Conservation (phyloP, 495 filamentous ascomycete genomes). For the Daldinia caldariorum region DNA sequence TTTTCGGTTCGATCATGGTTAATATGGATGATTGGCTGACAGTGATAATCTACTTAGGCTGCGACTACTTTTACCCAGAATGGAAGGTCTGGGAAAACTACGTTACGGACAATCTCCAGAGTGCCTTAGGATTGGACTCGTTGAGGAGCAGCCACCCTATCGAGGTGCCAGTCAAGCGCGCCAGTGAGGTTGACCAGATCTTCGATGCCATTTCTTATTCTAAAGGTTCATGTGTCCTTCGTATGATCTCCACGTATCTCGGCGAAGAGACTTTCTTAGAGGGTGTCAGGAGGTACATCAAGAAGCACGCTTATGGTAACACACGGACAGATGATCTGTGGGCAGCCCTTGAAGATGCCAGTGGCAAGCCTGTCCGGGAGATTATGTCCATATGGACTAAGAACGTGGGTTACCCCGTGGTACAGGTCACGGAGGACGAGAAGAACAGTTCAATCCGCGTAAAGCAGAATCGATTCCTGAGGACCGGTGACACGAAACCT, state of each 20-base stretch:
- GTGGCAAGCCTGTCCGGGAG: constrained; percentile 85
- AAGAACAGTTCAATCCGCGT: constrained; percentile 68
- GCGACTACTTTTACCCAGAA: constrained; percentile 90
- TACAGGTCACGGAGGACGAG: constrained; percentile 72
- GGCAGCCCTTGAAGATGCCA: constrained; percentile 87
- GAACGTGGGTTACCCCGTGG: constrained; percentile 78
- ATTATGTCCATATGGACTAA: constrained; percentile 85
- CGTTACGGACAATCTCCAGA: constrained; percentile 89
- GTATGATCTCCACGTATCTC: constrained; percentile 96
- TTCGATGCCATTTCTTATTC: constrained; percentile 98
- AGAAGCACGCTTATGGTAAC: constrained; percentile 92
- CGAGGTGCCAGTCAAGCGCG: constrained; percentile 93
- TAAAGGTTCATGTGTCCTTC: constrained; percentile 93
- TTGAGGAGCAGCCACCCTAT: constrained; percentile 95
- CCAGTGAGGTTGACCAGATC: constrained; percentile 97
- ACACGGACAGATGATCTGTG: constrained; percentile 89
- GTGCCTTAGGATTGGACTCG: constrained; percentile 87
- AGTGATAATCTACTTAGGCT: constrained; percentile 63
- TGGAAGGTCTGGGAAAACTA: constrained; percentile 99
- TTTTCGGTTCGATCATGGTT: constrained; percentile 6
- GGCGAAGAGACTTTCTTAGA: constrained; percentile 94
- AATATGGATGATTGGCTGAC: constrained; percentile 23
- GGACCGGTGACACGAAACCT: constrained; percentile 80
- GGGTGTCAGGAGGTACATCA: constrained; percentile 89
- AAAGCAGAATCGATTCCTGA: constrained; percentile 80